Evolutionary conservation across 1,284 basidiomycete species (phyloP).

Genomic region (Lentinula novae-zelandiae): DNA sequence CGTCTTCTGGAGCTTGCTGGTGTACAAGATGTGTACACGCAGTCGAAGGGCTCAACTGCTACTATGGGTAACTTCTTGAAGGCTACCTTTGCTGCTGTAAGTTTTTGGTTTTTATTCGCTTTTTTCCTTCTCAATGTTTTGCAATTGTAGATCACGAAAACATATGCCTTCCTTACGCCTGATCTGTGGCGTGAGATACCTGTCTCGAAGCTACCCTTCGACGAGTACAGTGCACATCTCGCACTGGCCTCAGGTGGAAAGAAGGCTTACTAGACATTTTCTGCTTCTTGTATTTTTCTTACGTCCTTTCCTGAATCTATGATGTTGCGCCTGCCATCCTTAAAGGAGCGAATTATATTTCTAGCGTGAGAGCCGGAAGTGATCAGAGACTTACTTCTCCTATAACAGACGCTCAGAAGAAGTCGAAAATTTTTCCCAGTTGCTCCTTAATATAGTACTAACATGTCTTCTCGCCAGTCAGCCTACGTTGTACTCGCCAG

Average conservation of each 20-base stretch:
- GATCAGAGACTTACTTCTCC: neutral
- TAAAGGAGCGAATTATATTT: neutral
- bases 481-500: slow-evolving; percentile 2
- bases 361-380: neutral
- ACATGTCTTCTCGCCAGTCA: slow-evolving; percentile 10
- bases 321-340: neutral
- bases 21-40: slow-evolving; percentile 94
- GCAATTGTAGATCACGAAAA: slow-evolving; percentile 81
- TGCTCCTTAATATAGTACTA: neutral
- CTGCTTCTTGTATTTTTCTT: slow-evolving; percentile 14
- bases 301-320: slow-evolving; percentile 16
- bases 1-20: slow-evolving; percentile 96
- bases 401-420: neutral
- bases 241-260: slow-evolving; percentile 82
- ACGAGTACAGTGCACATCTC: slow-evolving; percentile 91
- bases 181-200: slow-evolving; percentile 98
- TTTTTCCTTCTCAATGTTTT: slow-evolving; percentile 7
- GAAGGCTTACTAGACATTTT: slow-evolving; percentile 67
- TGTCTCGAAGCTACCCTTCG: slow-evolving; percentile 85
- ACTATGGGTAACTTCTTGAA: slow-evolving; percentile 99
- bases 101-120: slow-evolving; percentile 27
- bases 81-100: slow-evolving; percentile 92
- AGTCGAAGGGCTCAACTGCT: slow-evolving; percentile 96
- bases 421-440: neutral
- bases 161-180: slow-evolving; percentile 96